Conservation (phyloP, 1,284 basidiomycete species). For the Puccinia polysora region DNA sequence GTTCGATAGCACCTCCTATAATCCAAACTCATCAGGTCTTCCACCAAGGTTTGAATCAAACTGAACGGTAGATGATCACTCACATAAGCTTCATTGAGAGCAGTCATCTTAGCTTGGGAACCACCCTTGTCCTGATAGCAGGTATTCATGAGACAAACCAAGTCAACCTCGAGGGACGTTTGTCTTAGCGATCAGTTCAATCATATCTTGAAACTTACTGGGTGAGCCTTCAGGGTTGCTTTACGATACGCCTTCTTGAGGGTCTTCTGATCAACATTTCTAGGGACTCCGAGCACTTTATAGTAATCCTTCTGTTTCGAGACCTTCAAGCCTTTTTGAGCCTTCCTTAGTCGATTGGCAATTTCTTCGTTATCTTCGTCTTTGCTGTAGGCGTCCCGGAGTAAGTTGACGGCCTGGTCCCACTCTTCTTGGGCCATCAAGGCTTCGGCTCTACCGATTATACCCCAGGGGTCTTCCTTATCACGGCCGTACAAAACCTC, state of each 20-base stretch:
- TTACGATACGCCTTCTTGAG: conserved; percentile 88
- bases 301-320: conserved; percentile 93
- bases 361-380: conserved; percentile 72
- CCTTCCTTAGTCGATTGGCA: conserved; percentile 68
- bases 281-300: conserved; percentile 76
- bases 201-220: no score
- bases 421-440: conserved; percentile 72
- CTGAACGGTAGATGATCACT: conserved; percentile 53
- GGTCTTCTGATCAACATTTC: conserved; percentile 75
- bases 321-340: conserved; percentile 80
- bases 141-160: conserved; percentile 32
- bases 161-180: not conserved
- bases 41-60: not conserved
- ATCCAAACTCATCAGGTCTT: not conserved
- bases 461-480: conserved; percentile 56
- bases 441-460: conserved; percentile 71
- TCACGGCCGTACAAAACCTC: conserved; percentile 63
- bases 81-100: conserved; percentile 95
- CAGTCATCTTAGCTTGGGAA: conserved; percentile 85
- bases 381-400: conserved; percentile 77
- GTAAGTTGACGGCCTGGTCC: conserved; percentile 75
- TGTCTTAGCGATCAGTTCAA: no score
- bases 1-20: conserved; percentile 9
- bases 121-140: conserved; percentile 87
- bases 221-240: conserved; percentile 46